Evolutionary conservation across 805 yeast species (phyloP).

Genomic region (Yamadazyma kitorensis): DNA sequence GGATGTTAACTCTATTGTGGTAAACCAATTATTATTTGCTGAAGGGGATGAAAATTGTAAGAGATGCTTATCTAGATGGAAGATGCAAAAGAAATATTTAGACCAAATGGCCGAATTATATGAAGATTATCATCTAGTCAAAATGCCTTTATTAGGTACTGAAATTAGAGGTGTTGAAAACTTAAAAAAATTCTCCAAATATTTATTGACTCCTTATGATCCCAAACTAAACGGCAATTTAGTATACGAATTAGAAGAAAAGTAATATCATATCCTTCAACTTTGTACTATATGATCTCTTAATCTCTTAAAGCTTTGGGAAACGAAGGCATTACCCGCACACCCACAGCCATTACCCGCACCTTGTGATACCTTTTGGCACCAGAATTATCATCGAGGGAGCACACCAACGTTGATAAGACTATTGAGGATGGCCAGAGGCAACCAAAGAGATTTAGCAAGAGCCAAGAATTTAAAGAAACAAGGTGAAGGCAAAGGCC

Average conservation of each 20-base stretch:
- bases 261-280: too few species aligned
- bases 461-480: conserved; percentile 86
- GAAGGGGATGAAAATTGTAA: conserved; percentile 73
- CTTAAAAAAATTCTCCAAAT: conserved; percentile 77
- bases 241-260: conserved; percentile 55
- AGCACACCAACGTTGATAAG: conserved; percentile 54
- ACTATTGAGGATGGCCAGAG: conserved; percentile 74
- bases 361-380: conserved; percentile 74
- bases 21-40: conserved; percentile 91
- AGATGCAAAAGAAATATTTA: conserved; percentile 92
- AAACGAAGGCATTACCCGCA: too few species aligned
- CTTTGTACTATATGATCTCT: too few species aligned
- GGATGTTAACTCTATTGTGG: conserved; percentile 95
- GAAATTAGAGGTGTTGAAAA: conserved; percentile 94
- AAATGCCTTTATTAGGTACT: conserved; percentile 91
- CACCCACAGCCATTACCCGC: too few species aligned
- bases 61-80: conserved; percentile 89
- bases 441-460: conserved; percentile 94
- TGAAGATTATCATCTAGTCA: conserved; percentile 94
- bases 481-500: conserved; percentile 53
- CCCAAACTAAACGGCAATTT: conserved; percentile 57
- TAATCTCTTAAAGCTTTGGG: too few species aligned
- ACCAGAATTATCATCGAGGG: conserved; percentile 57
- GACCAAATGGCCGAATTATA: conserved; percentile 95
- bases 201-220: conserved; percentile 73